phyloP scores from a whole-genome alignment of 2,329 filamentous ascomycete genomes.

The Penicillium sumatraense region DNA sequence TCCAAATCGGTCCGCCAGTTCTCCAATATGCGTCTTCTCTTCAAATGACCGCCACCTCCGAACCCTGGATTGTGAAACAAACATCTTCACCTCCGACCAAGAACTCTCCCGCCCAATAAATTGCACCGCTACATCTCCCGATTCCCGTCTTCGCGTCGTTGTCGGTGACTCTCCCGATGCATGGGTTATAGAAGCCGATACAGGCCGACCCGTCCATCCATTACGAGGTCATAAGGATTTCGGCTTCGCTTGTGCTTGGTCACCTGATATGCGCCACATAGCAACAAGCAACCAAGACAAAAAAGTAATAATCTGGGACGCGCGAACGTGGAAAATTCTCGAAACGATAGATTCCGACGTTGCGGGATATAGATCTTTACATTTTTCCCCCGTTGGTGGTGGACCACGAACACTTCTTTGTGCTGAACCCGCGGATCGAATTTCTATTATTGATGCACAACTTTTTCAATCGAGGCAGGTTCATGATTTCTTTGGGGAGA shows the following conservation, averaged over 20 bases:
- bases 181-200: conserved; percentile 50
- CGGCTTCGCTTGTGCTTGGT: conserved; percentile 53
- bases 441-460: conserved; percentile 50
- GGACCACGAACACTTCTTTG: conserved; percentile 49
- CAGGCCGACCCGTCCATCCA: conserved; percentile 42
- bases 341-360: conserved; percentile 49
- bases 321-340: conserved; percentile 46
- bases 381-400: conserved; percentile 50
- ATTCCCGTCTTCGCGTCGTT: conserved; percentile 49
- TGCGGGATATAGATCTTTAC: conserved; percentile 49
- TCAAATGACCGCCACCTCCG: conserved; percentile 63
- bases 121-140: conserved; percentile 50
- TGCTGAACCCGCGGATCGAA: conserved; percentile 50
- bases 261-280: conserved; percentile 52
- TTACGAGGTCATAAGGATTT: conserved; percentile 48
- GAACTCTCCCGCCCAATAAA: conserved; percentile 47
- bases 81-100: conserved; percentile 44
- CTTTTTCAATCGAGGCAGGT: conserved; percentile 47
- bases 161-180: conserved; percentile 50
- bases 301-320: conserved; percentile 52
- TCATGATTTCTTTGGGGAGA: conserved; percentile 53
- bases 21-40: conserved; percentile 58
- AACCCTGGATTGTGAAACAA: conserved; percentile 57
- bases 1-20: conserved; percentile 51
- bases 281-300: conserved; percentile 54